Conservation (phyloP, 352 stramenopile species). For the Globisporangium takayamanum region DNA sequence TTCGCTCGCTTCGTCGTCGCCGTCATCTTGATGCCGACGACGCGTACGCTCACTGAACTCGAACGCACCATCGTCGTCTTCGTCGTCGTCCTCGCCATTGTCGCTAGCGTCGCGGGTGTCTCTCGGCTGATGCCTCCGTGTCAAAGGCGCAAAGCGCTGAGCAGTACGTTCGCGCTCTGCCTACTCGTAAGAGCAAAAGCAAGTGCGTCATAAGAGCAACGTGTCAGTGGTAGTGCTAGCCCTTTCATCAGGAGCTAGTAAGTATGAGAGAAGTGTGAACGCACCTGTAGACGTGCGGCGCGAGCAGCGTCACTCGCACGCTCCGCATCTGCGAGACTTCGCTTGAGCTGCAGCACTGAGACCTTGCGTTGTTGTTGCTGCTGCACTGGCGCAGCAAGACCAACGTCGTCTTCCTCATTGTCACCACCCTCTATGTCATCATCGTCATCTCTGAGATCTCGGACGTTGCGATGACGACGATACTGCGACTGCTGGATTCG, state of each 20-base stretch:
- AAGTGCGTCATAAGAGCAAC: background rate
- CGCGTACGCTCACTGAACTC: background rate
- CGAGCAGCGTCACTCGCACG: slow-evolving; percentile 24
- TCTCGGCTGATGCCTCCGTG: background rate
- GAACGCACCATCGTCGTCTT: background rate
- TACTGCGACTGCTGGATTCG: slow-evolving; percentile 19
- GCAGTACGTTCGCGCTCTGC: background rate
- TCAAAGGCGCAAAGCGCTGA: background rate
- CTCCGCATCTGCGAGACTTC: slow-evolving; percentile 37
- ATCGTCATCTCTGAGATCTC: background rate
- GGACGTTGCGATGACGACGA: background rate
- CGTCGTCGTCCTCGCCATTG: background rate
- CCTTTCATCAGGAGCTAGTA: background rate
- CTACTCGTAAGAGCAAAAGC: background rate
- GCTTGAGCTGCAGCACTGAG: slow-evolving; percentile 36
- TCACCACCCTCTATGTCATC: slow-evolving; percentile 14
- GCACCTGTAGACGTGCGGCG: slow-evolving; percentile 30
- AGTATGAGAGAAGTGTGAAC: background rate
- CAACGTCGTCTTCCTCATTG: background rate
- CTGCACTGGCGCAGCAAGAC: background rate
- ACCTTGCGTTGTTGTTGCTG: slow-evolving; percentile 13
- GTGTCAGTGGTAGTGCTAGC: background rate
- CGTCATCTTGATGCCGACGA: background rate
- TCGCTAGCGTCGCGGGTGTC: background rate
- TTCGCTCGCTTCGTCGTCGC: slow-evolving; percentile 2